phyloP scores from a whole-genome alignment of 1,139 yeast species.

The Kodamaea ohmeri region DNA sequence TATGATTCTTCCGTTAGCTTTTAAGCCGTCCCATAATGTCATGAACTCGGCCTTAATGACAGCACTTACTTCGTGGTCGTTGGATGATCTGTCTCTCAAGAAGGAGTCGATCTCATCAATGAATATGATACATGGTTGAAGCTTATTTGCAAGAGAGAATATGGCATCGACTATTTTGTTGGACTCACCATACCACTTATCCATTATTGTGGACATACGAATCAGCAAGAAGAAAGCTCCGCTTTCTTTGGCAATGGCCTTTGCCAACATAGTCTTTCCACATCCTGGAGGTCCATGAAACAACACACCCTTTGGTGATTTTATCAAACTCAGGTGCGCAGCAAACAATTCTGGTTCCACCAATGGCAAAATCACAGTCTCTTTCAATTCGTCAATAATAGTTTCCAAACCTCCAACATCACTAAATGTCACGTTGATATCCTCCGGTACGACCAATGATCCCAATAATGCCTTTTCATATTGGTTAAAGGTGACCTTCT shows the following conservation, averaged over 20 bases:
- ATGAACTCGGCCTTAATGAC: conserved; percentile 94
- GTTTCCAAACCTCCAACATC: conserved; percentile 89
- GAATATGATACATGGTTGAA: conserved; percentile 92
- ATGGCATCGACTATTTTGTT: conserved; percentile 93
- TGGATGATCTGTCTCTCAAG: conserved; percentile 76
- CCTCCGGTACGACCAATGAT: conserved; percentile 82
- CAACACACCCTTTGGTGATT: conserved; percentile 92
- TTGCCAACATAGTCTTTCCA: conserved; percentile 96
- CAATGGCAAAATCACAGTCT: conserved; percentile 83
- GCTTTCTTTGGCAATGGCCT: conserved; percentile 89
- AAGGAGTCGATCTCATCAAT: conserved; percentile 97
- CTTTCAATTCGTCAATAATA: conserved; percentile 80
- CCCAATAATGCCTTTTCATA: conserved; percentile 76
- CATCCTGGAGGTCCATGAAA: conserved; percentile 98
- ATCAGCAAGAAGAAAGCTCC: conserved; percentile 91
- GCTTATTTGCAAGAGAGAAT: conserved; percentile 82
- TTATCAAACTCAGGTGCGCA: conserved; percentile 62
- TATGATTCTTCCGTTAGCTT: conserved; percentile 72
- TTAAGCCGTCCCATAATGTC: conserved; percentile 96
- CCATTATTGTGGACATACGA: conserved; percentile 93
- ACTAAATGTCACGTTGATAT: conserved; percentile 66
- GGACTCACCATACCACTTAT: conserved; percentile 97
- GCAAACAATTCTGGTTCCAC: conserved; percentile 68
- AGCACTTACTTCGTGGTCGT: conserved; percentile 95
- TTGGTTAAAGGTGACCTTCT: conserved; percentile 56